Evolutionary conservation across 1,139 yeast species (phyloP).

Genomic region (Magnusiomyces magnusii): DNA sequence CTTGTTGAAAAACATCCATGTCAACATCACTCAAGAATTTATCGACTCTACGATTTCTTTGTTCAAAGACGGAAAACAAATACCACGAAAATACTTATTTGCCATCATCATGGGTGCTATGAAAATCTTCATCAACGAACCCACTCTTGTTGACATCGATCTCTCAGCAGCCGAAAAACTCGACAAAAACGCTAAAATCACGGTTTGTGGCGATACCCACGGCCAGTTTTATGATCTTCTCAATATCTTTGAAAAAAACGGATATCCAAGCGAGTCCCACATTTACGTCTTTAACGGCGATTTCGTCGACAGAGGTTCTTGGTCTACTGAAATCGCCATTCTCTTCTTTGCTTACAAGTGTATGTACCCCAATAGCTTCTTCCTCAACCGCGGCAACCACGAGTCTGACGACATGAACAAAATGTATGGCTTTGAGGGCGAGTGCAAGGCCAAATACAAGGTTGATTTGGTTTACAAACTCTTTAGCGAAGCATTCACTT

Average conservation of each 20-base stretch:
- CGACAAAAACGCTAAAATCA: constrained; percentile 37
- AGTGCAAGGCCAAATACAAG: constrained; percentile 76
- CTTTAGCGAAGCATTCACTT: constrained; percentile 80
- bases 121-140: constrained; percentile 55
- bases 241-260: constrained; percentile 67
- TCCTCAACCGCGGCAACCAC: constrained; percentile 89
- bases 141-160: constrained; percentile 66
- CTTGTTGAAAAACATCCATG: constrained; percentile 9
- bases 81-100: constrained; percentile 77
- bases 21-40: constrained; percentile 42
- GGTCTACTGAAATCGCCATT: constrained; percentile 96
- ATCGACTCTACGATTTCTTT: constrained; percentile 56
- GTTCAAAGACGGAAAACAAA: constrained; percentile 63
- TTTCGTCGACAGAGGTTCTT: constrained; percentile 95
- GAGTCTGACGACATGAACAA: constrained; percentile 97
- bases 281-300: constrained; percentile 90
- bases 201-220: constrained; percentile 97
- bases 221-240: constrained; percentile 91
- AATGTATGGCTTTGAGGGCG: constrained; percentile 94
- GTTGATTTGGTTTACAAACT: constrained; percentile 74
- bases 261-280: constrained; percentile 59
- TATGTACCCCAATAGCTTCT: constrained; percentile 64
- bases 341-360: constrained; percentile 72
- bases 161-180: constrained; percentile 29
- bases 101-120: constrained; percentile 73